A percentile compares a stretch with the other conserved stretches of the same genome.
Evolutionary conservation across 2,329 filamentous ascomycete species (phyloP).

Genomic region (Teratosphaeria viscida): DNA sequence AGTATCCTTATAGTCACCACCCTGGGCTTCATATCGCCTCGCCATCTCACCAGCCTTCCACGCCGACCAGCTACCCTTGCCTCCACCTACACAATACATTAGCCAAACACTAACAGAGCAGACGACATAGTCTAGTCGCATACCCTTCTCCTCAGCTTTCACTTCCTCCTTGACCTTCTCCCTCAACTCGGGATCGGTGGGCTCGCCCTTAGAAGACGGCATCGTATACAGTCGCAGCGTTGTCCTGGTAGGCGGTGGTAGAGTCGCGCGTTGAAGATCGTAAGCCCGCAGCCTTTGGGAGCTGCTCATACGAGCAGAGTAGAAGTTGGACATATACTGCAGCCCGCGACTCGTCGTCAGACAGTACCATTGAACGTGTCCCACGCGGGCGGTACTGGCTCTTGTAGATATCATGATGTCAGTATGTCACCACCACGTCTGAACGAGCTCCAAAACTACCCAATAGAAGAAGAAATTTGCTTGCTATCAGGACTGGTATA

Average conservation of each 20-base stretch:
- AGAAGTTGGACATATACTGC: neutral
- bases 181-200: slow-evolving; percentile 23
- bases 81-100: slow-evolving; percentile 14
- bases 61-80: slow-evolving; percentile 20
- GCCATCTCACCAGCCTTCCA: slow-evolving; percentile 25
- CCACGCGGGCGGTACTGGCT: neutral
- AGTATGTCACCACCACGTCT: neutral
- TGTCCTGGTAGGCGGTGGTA: neutral
- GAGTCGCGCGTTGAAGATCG: neutral
- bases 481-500: neutral
- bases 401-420: neutral
- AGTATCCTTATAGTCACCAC: slow-evolving; percentile 23
- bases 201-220: slow-evolving; percentile 24
- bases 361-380: neutral
- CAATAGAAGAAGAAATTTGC: neutral
- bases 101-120: neutral
- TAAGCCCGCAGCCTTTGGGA: neutral
- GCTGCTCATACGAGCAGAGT: neutral
- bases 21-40: slow-evolving; percentile 20
- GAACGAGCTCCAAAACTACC: neutral
- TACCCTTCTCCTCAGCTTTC: slow-evolving; percentile 24
- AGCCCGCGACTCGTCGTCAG: neutral
- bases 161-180: slow-evolving; percentile 26
- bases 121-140: neutral
- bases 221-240: slow-evolving; percentile 8